Evolutionary conservation across 2,329 filamentous ascomycete species (phyloP), one percentile per base, ranked within the genome.

Genomic region (Monilinia aucupariae): DNA sequence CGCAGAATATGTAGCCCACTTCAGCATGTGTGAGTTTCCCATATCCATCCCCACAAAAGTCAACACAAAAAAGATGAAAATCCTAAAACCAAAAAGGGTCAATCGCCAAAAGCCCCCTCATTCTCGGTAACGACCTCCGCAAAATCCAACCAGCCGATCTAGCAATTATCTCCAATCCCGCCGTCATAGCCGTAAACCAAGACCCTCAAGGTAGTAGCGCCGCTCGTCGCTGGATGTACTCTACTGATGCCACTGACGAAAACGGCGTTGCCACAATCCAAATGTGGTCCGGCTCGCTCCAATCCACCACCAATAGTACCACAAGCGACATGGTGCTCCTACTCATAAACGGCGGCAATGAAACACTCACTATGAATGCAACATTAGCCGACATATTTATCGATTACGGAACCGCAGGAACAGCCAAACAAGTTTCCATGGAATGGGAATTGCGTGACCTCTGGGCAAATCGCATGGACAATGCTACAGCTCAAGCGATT

Each of bases 391-490:
- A 84, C 48, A 79, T 85, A 61, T 84, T 84, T 71, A 71, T 79
- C 55, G 78, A 81, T 65, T 73, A 74, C 43, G 78, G 79, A 4
- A 75, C 76, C 0, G 73, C 71, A 1, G 77, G 77, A 30, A 77
- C 77, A 0, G 78, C 78, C 0, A 64, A 71, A 0, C 74, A 81
- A 70, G 71, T 78, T 0, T 69, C 74, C 30, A 71, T 77, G 65
- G 73, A 72, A 0, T 85, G 81, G 80, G 80, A 82, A 65, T 73
- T 84, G 7, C 79, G 78, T 54, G 81, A 85, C 69, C 73, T 85
- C 1, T 84, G 82, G 82, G 80, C 77, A 4, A 78, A 80, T 64
- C 74, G 82, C n/a, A 82, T 85, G 80, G 74, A 71, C 25, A 74
- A 78, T 52, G 75, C 72, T 3, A 76, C 77, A 47, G 80, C 81